A percentile compares a stretch with the other conserved stretches of the same genome.
These are phyloP conservation scores for Paracorniculantispora psalliotae DNA, from an alignment of 2,329 filamentous ascomycete genomes.

Conservation along the genomic window DNA sequence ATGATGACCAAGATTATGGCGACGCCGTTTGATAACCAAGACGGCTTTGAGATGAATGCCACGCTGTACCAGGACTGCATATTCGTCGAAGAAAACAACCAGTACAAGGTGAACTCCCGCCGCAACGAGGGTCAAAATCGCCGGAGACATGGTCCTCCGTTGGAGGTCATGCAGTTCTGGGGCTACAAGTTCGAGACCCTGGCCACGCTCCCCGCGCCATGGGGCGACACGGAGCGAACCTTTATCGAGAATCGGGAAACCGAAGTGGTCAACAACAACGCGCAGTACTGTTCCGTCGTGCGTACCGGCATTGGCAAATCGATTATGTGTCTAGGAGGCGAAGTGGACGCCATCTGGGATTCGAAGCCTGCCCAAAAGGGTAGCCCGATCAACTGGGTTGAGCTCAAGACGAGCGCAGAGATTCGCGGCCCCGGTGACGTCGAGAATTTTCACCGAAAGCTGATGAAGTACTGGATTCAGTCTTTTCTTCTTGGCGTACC, in stretches of 20 bases:
- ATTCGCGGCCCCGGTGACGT: constrained; percentile 64
- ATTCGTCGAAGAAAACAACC: constrained; percentile 89
- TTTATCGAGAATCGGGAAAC: constrained; percentile 73
- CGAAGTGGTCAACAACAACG: constrained; percentile 76
- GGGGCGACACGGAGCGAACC: constrained; percentile 66
- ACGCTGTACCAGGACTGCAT: constrained; percentile 71
- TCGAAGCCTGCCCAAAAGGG: constrained; percentile 63
- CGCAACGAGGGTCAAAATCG: constrained; percentile 40
- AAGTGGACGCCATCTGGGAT: constrained; percentile 92
- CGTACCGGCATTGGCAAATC: constrained; percentile 77
- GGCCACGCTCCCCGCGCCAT: constrained; percentile 67
- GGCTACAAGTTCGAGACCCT: constrained; percentile 97
- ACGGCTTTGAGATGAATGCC: constrained; percentile 94
- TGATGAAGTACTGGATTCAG: constrained; percentile 95
- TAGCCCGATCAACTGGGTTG: constrained; percentile 82
- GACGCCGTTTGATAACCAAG: constrained; percentile 73
- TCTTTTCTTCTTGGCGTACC: constrained; percentile 91
- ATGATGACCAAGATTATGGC: constrained; percentile 99
- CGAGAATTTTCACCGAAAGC: constrained; percentile 77
- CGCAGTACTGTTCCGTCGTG: constrained; percentile 94
- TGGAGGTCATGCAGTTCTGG: constrained; percentile 89
- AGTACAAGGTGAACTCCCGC: constrained; percentile 61
- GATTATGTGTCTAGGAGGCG: constrained; percentile 76
- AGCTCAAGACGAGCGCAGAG: constrained; percentile 84
- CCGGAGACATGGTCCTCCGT: constrained; percentile 43